Base-by-base conservation (phyloP, 148 eudicot species). In the Amaranthus palmeri region DNA sequence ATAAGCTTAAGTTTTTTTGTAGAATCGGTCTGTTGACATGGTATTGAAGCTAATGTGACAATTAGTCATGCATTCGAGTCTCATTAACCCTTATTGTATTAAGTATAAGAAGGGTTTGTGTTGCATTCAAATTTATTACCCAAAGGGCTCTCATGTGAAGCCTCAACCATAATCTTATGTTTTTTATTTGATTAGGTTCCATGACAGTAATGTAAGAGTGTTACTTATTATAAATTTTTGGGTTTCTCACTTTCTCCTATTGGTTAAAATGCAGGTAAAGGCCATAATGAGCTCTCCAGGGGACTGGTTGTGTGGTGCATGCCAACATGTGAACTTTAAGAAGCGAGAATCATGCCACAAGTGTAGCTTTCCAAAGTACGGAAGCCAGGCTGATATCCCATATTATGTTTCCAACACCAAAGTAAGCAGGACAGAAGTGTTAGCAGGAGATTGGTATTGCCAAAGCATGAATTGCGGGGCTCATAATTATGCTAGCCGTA, bases 381-480 rank as follows among this genome's bases (percentile, higher is more conserved):
- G 86, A 3, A 78, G 68, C 14, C 70, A 72, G 6, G 81, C 81
- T 13, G 98, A 87, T 59, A 64, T 87, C 12, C 68, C 90, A 12
- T 70, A 89, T 0, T 87, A 79, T 62, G 76, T 61, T 5, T 73
- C 73, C 10, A 77, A 73, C 78, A 58, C 54, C 7, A 71, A 58
- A 43, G 57, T 44, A 13, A 69, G 17, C 66, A 78, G 66, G 57
- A 53, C 84, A 5, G 93, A 85, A 46, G 85, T 84, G 7, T 63
- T 91, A 76, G 82, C 97, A 2, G 97, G 97, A 46, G 97, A 92
- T 76, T 88, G 97, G 97, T 91, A 87, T 58, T 91, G 97, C 67
- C 85, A 75, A 66, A 72, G 77, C 49, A 75, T 85, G 72, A 86
- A 86, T 73, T 91, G 97, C 14, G 88, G 93, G 10, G 83, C 88